Percentiles rank a stretch among this genome's conserved stretches.
These are phyloP conservation scores for Starmerella etchellsii DNA, from an alignment of 805 yeast species.

Conservation along the genomic window DNA sequence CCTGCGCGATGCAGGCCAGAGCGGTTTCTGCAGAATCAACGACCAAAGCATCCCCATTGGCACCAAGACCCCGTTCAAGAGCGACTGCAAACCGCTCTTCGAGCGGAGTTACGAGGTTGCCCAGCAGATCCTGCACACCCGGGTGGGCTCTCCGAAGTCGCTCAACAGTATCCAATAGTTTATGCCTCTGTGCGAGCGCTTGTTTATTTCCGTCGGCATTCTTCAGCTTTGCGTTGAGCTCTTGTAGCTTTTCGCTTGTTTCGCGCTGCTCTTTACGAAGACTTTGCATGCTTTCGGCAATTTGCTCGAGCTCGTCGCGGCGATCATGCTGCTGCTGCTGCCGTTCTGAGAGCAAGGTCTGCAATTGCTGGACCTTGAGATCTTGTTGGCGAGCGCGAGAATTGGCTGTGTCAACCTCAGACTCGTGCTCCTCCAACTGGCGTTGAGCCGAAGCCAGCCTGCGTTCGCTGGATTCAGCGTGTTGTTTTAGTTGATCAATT, in stretches of 20 bases:
- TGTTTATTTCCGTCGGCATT: constrained; percentile 65
- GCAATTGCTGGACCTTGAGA: constrained; percentile 7
- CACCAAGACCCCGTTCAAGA: constrained; percentile 49
- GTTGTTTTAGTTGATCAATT: background rate
- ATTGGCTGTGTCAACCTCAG: constrained; percentile 3
- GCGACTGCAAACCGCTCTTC: constrained; percentile 16
- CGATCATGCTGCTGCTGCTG: constrained; percentile 7
- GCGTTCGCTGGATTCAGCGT: background rate
- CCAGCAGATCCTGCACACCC: constrained; percentile 61
- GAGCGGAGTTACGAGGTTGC: constrained; percentile 71
- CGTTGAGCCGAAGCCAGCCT: background rate
- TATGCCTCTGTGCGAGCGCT: constrained; percentile 58
- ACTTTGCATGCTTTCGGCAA: constrained; percentile 12
- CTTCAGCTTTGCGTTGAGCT: constrained; percentile 46
- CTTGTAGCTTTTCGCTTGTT: constrained; percentile 40
- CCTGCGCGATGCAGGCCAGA: constrained; percentile 58
- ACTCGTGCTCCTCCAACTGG: background rate
- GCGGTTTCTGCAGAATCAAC: constrained; percentile 65
- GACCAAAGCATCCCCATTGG: constrained; percentile 65
- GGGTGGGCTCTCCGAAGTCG: constrained; percentile 56
- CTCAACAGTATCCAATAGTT: constrained; percentile 58
- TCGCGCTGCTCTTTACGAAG: constrained; percentile 21
- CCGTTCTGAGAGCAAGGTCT: constrained; percentile 11
- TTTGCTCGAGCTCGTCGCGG: constrained; percentile 14
- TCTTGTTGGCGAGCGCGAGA: constrained; percentile 4